Base-by-base conservation (phyloP, 805 yeast species). In the Brettanomyces naardenensis region DNA sequence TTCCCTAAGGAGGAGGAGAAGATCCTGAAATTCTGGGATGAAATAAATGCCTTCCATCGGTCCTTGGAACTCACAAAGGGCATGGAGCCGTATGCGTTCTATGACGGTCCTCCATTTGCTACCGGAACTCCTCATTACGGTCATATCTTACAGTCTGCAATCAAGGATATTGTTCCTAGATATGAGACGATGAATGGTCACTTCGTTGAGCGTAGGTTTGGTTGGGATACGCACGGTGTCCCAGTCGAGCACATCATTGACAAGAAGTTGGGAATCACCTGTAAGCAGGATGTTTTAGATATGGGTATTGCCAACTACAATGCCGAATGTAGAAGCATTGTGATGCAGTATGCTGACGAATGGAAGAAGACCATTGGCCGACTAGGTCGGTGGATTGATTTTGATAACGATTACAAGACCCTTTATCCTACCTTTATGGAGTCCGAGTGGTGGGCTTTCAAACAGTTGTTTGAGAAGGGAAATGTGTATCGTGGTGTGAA, bases 51-150 rank as follows among this genome's bases (percentile, higher is more conserved):
- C n/a, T 92, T 92, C 69, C 87, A 86, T 46, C 80, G 84, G 31
- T 78, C 94, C 22, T 61, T 87, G 47, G 79, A 89, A 58, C 69
- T 88, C 49, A 84, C 94, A 32, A 73, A 90, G 58, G 97, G 76
- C 39, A 75, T 78, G 48, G 92, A 95, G 26, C 82, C 80, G 42
- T 92, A 89, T 61, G 77, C 96, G 28, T 92, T 92, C 62, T 92
- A 84, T 56, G 99, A 92, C 66, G 99, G 99, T 21, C 99, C 99
- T 6, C 99, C 99, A 51, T 92, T 92, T 64, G 99, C 99, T 41
- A 92, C 98, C 2, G 98, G 98, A 56, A 86, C 97, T 27, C 99
- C 99, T 31, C 99, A 92, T 62, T 94, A 92, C 61, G 99, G 99
- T 46, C 99, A 92, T 58, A 82, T 92, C 56, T 68, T 92, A 62